Conservation (phyloP, 2,329 filamentous ascomycete species). For the Botrytis tulipae region DNA sequence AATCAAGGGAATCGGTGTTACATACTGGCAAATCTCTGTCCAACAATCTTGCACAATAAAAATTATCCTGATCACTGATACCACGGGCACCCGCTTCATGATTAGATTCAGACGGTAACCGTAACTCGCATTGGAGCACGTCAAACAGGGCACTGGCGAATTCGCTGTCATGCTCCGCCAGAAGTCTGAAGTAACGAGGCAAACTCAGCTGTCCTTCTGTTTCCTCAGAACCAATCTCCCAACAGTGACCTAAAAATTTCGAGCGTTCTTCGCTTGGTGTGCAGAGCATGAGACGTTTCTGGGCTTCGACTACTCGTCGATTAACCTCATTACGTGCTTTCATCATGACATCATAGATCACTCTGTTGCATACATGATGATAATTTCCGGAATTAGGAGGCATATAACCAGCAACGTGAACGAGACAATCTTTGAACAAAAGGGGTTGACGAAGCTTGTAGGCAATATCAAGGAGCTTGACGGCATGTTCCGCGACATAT, state of each 20-base stretch:
- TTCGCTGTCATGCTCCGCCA: not conserved
- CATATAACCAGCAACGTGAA: not conserved
- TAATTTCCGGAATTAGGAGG: not conserved
- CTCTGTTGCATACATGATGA: not conserved
- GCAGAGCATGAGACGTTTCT: not conserved
- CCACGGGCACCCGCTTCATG: not conserved
- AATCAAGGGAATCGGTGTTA: too few relatives aligned
- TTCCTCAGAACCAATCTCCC: not conserved
- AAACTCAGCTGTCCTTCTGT: not conserved
- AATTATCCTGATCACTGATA: not conserved
- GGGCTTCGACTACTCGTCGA: not conserved
- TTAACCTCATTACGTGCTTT: not conserved
- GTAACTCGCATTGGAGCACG: not conserved
- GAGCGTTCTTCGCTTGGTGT: not conserved
- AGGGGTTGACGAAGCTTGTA: not conserved
- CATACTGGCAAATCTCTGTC: conserved; percentile 1
- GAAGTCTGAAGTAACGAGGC: not conserved
- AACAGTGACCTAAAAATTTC: not conserved
- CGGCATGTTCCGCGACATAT: not conserved
- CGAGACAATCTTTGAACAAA: conserved; percentile 8
- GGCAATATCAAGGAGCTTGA: not conserved
- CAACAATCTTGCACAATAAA: not conserved
- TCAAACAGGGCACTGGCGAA: not conserved
- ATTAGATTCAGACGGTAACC: accelerated
- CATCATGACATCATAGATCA: not conserved